Conservation (phyloP, 1,139 yeast species). For the Suhomyces panamericanus region DNA sequence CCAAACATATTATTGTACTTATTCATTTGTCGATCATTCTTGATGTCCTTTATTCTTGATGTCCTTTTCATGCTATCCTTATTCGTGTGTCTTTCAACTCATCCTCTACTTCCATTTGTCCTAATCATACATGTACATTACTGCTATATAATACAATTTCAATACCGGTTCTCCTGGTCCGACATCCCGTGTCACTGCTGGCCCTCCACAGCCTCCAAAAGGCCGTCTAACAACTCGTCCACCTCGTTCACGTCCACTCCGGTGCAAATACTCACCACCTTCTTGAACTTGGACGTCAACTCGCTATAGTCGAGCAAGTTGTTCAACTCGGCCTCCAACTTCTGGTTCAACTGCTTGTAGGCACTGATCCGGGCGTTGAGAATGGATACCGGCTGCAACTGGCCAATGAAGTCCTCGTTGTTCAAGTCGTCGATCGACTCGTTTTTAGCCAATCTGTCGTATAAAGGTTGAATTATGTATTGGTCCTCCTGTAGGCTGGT, state of each 20-base stretch:
- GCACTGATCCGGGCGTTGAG: slow-evolving; percentile 79
- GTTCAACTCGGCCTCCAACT: slow-evolving; percentile 52
- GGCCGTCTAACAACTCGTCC: slow-evolving; percentile 79
- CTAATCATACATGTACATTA: slow-evolving; percentile 6
- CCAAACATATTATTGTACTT: too few species aligned
- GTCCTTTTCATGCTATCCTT: too few species aligned
- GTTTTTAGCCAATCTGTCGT: slow-evolving; percentile 46
- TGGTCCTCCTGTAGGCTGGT: slow-evolving; percentile 39
- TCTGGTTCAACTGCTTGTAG: slow-evolving; percentile 44
- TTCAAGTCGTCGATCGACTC: slow-evolving; percentile 31
- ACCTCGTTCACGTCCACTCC: slow-evolving; percentile 76
- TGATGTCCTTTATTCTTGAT: too few species aligned
- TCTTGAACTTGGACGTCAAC: slow-evolving; percentile 80
- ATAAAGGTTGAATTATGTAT: slow-evolving; percentile 62
- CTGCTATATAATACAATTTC: slow-evolving; percentile 4
- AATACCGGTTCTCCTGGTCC: not conserved
- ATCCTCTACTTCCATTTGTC: not conserved
- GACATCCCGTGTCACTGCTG: slow-evolving; percentile 23
- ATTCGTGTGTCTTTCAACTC: too few species aligned
- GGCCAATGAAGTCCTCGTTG: slow-evolving; percentile 26
- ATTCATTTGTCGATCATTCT: too few species aligned
- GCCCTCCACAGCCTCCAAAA: slow-evolving; percentile 87
- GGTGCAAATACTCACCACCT: slow-evolving; percentile 88
- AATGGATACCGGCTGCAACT: slow-evolving; percentile 61
- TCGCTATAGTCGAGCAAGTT: slow-evolving; percentile 53